Evolutionary conservation across 2,329 filamentous ascomycete genomes (phyloP), one percentile per base, ranked within the genome.

Genomic region (Elsinoe fawcettii): DNA sequence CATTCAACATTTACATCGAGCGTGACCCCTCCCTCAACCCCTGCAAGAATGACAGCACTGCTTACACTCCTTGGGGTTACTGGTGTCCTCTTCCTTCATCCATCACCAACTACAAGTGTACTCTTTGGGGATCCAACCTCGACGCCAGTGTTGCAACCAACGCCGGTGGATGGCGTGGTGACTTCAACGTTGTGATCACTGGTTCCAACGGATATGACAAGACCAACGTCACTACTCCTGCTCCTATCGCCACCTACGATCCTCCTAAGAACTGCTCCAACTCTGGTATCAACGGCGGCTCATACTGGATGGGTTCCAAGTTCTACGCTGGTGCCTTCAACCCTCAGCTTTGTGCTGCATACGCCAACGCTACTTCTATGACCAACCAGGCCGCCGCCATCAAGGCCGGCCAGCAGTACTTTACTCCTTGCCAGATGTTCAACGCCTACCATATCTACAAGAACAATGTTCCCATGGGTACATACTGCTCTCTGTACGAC

Each of bases 51-150:
- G 54, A 59, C 60, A 51, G 39, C 7, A 61, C 61, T 60, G 57
- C 39, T 37, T 37, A 60, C 34, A 51, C 59, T 16, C 59, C 60
- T 39, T 60, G 60, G 56, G 60, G 61, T 20, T 61, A 59, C 57
- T 61, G 51, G 49, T 68, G 66, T 60, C 62, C 64, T 30, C 58
- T 62, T 32, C 65, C 64, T 8, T 49, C 62, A 4, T 62, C 60
- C 30, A 65, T 67, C 51, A 66, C 66, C 55, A 67, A 67, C 63
- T 67, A 62, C 63, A 67, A 67, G 60, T 68, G 66, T 60, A 65
- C 66, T 8, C 60, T 67, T 18, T 68, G 66, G 66, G 64, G 64
- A 20, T 62, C 62, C 36, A 61, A 61, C 41, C 61, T 67, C 49
- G 59, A 62, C 11, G 44, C 37, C 34, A 7, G 54, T 11, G 49